Evolutionary conservation across 441 rosid species (phyloP), one percentile per base, ranked within the genome.

Genomic region (Euphorbia celastroides): DNA sequence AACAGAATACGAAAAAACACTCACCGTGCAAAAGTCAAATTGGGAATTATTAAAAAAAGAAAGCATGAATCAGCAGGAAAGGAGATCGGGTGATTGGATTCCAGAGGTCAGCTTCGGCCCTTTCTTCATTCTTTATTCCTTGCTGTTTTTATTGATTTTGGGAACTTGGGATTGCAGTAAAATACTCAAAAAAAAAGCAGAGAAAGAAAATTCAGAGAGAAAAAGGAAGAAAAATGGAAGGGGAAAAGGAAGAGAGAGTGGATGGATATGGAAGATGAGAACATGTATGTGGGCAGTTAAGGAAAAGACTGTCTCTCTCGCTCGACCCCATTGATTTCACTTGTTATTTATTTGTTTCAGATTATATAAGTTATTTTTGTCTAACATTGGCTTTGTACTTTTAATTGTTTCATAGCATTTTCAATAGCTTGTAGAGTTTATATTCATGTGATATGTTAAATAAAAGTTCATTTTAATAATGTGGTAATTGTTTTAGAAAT

Each of bases 281-380:
- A 11, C 64, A 63, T 63, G 74, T n/a, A n/a, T 64, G 61, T 58
- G 66, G 61, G 42, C 27, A 28, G 52, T 60, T 54, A 61, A 51
- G 60, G 32, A 23, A n/a, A 5, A 25, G 34, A 9, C 10, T 2
- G 11, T n/a, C 7, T 25, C 62, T 56, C 55, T n/a, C 60, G 3
- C 67, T 44, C 25, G 11, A 60, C 4, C 28, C 61, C 25, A 28
- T 22, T 28, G 57, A 32, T 55, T 28, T 17, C 34, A 17, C 62
- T 36, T 42, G 17, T 58, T 25, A 4, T 7, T 13, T 23, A 10
- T n/a, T n/a, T n/a, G n/a, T n/a, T n/a, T n/a, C n/a, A n/a, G n/a
- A n/a, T n/a, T n/a, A n/a, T n/a, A n/a, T n/a, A n/a, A n/a, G n/a
- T n/a, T n/a, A n/a, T n/a, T n/a, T n/a, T n/a, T n/a, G n/a, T n/a